Base-by-base conservation (phyloP, 139 green algal genomes). In the Gonium pectorale region DNA sequence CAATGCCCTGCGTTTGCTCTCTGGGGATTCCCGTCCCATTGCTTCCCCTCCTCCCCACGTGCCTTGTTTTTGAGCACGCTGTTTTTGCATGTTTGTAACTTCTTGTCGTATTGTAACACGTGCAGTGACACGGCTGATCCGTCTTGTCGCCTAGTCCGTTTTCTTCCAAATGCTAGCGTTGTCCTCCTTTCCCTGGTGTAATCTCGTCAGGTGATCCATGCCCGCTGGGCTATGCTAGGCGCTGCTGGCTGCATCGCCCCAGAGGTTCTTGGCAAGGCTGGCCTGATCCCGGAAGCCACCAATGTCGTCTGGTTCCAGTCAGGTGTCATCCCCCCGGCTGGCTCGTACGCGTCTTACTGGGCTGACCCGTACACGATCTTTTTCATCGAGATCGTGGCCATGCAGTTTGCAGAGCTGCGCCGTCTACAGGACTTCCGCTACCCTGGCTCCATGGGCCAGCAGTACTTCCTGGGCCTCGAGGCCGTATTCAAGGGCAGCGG, bases 401-500 rank as follows among this genome's bases (percentile, higher is more conserved):
- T 99, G 90, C 92, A 98, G 89, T 99, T 99, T 84, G 97, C 96
- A 73, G 97, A 99, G 94, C 94, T 99, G 19, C 89, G 90, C 67
- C 91, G 96, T 69, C 93, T 92, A 79, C 95, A 94, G 87, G 95
- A 97, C 71, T 88, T 59, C 79, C 84, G 91, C 70, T 94, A 97
- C 86, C 97, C 97, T 40, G 97, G 97, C 86, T 98, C 90, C 85
- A 90, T 94, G 94, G 92, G 86, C 87, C 95, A 98, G 92, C 96
- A 99, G 93, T 98, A 97, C 91, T 98, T 99, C 91, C 85, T 99
- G 66, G 97, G 97, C 35, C 86, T 99, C 60, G 97, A 99, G 94
- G 78, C 83, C 37, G 86, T 92, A 49, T 91, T 98, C 49, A 90
- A 86, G 41, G 97, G 96, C 87, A 95, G 90, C 33, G 97, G 97